phyloP scores from a whole-genome alignment of 768 basidiomycete species.

The Rickenella mellea region DNA sequence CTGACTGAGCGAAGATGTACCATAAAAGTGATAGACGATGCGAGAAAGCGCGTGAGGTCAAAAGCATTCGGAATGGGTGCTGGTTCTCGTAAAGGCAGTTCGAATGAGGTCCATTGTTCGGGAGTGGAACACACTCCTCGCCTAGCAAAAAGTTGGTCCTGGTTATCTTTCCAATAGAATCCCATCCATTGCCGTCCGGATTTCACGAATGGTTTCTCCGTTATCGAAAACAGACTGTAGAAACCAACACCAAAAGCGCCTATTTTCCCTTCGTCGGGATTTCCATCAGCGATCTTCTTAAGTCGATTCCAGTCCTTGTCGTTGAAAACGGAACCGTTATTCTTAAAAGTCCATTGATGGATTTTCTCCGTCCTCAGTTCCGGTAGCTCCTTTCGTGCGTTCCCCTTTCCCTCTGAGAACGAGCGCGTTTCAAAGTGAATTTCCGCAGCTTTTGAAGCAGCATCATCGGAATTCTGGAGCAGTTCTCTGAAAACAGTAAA shows the following conservation, averaged over 20 bases:
- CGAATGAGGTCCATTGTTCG: slow-evolving; percentile 73
- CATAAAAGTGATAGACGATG: slow-evolving; percentile 93
- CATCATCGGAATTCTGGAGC: slow-evolving; percentile 94
- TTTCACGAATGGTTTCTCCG: slow-evolving; percentile 74
- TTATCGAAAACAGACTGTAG: slow-evolving; percentile 75
- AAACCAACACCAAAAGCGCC: slow-evolving; percentile 89
- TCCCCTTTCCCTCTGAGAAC: slow-evolving; percentile 25
- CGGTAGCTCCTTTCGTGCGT: slow-evolving; percentile 28
- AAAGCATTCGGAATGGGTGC: slow-evolving; percentile 72
- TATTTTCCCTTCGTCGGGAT: slow-evolving; percentile 91
- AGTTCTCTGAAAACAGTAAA: slow-evolving; percentile 85
- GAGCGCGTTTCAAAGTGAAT: slow-evolving; percentile 67
- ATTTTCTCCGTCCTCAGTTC: slow-evolving; percentile 68
- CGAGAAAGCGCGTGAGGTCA: slow-evolving; percentile 83
- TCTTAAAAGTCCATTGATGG: slow-evolving; percentile 76
- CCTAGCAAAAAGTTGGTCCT: slow-evolving; percentile 85
- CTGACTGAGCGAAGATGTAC: slow-evolving; percentile 62
- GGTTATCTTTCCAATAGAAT: slow-evolving; percentile 92
- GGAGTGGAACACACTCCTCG: slow-evolving; percentile 43
- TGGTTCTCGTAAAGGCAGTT: slow-evolving; percentile 80
- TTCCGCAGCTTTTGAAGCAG: slow-evolving; percentile 63
- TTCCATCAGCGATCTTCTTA: slow-evolving; percentile 94
- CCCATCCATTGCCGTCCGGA: slow-evolving; percentile 91
- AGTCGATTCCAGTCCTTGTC: slow-evolving; percentile 83
- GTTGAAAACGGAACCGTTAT: slow-evolving; percentile 77